Base-by-base conservation (phyloP, 352 stramenopile species). In the Pseudoperonospora humuli region DNA sequence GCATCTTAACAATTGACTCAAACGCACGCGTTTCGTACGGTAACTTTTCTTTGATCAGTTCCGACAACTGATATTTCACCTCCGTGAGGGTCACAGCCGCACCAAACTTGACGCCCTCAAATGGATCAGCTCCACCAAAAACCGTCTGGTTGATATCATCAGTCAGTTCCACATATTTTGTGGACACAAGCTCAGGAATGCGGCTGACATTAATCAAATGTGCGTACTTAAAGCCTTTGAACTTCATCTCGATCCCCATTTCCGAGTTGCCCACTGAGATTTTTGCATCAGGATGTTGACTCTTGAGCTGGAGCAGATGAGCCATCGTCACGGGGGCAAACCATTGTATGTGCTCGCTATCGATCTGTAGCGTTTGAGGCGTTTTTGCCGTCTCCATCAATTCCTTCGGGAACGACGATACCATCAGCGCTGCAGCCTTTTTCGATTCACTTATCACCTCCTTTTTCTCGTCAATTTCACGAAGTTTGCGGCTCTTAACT, bases 251-350 rank as follows among this genome's bases (percentile, higher is more conserved):
- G 61, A 98, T 98, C 13, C 90, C 93, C 68, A 98, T 95, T 70
- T 98, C 93, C 0, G 93, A 98, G 59, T 98, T 98, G 14, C 95
- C 95, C 25, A 97, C 89, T 19, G 96, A 91, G 57, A 98, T 93
- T 64, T 96, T 97, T 5, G 79, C 71, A 18, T 84, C 57, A 1
- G 69, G 72, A 48, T 93, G 75, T 48, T 87, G 57, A 10, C 67
- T 61, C 61, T 97, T 95, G 1, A 97, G 54, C 25, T 71, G 50
- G 2, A 98, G 67, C 31, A 98, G 50, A 51, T 96, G 84, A 0
- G 66, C 36, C 11, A 98, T 64, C 9, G 86, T 95, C 35, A 82
- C 83, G 0, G 95, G 95, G 18, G 90, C 85, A 46, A 96, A 95
- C 95, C 95, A 98, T 6, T 89, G 87, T 27, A 95, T 61, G 6